phyloP scores from a whole-genome alignment of 192 early-diverging fungal genomes.

The Gigaspora rosea region DNA sequence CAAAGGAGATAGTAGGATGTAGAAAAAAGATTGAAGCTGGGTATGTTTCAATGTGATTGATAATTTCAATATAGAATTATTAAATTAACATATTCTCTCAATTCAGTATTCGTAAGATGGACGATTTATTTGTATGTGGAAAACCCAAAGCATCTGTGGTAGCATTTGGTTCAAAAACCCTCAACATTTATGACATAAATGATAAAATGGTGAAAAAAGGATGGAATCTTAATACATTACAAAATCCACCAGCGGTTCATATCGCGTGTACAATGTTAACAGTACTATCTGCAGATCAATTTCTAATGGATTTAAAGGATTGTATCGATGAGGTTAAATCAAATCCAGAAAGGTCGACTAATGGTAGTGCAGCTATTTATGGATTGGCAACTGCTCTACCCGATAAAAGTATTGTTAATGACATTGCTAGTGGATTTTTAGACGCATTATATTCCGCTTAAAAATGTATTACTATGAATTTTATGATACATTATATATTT shows the following conservation, averaged over 20 bases:
- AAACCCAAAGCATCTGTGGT: slow-evolving; percentile 81
- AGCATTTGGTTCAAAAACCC: slow-evolving; percentile 74
- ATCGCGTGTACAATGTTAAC: slow-evolving; percentile 88
- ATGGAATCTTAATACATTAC: slow-evolving; percentile 88
- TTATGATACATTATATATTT: not conserved
- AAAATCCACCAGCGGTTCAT: slow-evolving; percentile 87
- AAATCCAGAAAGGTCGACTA: slow-evolving; percentile 66
- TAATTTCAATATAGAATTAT: not conserved
- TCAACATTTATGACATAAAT: slow-evolving; percentile 83
- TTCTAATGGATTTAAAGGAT: slow-evolving; percentile 78
- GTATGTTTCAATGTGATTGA: slow-evolving; percentile 36
- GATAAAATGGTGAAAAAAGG: slow-evolving; percentile 79
- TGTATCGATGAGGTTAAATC: slow-evolving; percentile 68
- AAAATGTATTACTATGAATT: not conserved
- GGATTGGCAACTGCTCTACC: slow-evolving; percentile 90
- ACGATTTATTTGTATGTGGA: slow-evolving; percentile 80
- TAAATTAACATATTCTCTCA: not conserved
- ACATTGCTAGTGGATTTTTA: slow-evolving; percentile 85
- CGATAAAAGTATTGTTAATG: slow-evolving; percentile 80
- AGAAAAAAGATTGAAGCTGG: slow-evolving; percentile 41
- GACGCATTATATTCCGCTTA: slow-evolving; percentile 75
- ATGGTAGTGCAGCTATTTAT: slow-evolving; percentile 87
- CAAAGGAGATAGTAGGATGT: slow-evolving; percentile 73
- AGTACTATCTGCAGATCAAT: slow-evolving; percentile 64
- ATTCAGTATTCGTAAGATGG: slow-evolving; percentile 52